A percentile compares a stretch with the other conserved stretches of the same genome.
Evolutionary conservation across 495 filamentous ascomycete species (phyloP).

Genomic region (Xylaria palmicola): DNA sequence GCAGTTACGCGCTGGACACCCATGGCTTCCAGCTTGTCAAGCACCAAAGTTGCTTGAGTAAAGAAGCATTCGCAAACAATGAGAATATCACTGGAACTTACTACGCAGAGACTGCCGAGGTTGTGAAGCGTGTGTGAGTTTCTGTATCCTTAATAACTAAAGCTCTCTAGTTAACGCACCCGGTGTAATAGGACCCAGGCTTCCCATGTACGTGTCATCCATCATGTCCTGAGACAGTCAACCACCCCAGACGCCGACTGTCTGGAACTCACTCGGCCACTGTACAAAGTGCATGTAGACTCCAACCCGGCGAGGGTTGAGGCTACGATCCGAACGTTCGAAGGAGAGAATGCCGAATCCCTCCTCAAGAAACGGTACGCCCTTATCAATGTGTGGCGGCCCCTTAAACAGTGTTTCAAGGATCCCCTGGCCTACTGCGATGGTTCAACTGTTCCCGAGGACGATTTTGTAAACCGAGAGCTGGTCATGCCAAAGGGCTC

Average conservation of each 20-base stretch:
- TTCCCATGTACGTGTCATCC: conserved; percentile 64
- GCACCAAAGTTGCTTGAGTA: conserved; percentile 37
- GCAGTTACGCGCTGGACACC: conserved; percentile 48
- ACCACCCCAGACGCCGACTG: background rate
- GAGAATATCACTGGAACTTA: conserved; percentile 54
- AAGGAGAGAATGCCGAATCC: conserved; percentile 50
- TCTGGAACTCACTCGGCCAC: conserved; percentile 33
- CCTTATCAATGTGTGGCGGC: conserved; percentile 67
- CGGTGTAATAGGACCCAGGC: conserved; percentile 56
- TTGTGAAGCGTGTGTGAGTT: conserved; percentile 53
- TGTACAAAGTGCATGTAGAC: conserved; percentile 57
- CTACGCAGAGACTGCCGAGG: conserved; percentile 55
- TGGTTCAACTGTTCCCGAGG: conserved; percentile 42
- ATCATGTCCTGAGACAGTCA: conserved; percentile 22
- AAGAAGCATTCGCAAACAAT: conserved; percentile 53
- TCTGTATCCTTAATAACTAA: background rate
- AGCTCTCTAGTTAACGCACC: conserved; percentile 34
- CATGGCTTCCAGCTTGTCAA: conserved; percentile 53
- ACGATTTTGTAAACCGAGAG: conserved; percentile 43
- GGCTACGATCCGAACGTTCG: conserved; percentile 42
- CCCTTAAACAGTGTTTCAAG: conserved; percentile 54
- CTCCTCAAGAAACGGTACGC: conserved; percentile 54
- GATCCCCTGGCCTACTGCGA: conserved; percentile 56
- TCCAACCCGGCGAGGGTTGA: conserved; percentile 59
- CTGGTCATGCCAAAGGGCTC: conserved; percentile 51